A percentile compares a stretch with the other conserved stretches of the same genome.
Evolutionary conservation across 371 early-diverging fungal genomes (phyloP).

Genomic region (Mortierella polycephala): DNA sequence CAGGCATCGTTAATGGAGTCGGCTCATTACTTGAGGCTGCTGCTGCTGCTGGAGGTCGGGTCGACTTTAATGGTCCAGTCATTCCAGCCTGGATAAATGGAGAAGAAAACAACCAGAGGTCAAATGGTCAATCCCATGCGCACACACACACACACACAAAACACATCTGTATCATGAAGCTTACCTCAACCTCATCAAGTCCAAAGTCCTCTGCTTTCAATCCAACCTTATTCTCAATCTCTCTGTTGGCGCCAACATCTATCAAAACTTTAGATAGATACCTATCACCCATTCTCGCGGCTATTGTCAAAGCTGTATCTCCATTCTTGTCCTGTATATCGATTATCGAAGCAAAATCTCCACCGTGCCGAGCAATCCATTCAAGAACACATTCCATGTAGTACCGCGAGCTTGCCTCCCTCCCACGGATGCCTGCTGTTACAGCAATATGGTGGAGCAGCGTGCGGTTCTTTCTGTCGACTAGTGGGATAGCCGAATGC

Average conservation of each 20-base stretch:
- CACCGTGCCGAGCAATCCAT: slow-evolving; percentile 56
- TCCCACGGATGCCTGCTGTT: slow-evolving; percentile 68
- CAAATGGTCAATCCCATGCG: background rate
- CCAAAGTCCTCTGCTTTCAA: slow-evolving; percentile 72
- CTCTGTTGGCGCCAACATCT: slow-evolving; percentile 80
- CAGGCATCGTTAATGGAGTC: background rate
- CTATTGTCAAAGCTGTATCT: slow-evolving; percentile 92
- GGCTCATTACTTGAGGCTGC: background rate
- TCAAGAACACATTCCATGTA: slow-evolving; percentile 81
- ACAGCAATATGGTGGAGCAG: slow-evolving; percentile 90
- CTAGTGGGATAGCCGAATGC: slow-evolving; percentile 67
- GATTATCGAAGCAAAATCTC: slow-evolving; percentile 66
- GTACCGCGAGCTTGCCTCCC: slow-evolving; percentile 73
- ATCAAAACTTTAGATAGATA: slow-evolving; percentile 75
- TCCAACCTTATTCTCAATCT: slow-evolving; percentile 80
- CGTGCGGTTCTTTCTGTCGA: slow-evolving; percentile 79
- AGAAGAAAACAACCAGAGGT: background rate
- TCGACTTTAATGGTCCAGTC: background rate
- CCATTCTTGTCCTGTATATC: slow-evolving; percentile 83
- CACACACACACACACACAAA: too few species aligned
- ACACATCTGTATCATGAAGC: background rate
- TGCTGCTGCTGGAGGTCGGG: slow-evolving; percentile 3
- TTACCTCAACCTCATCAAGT: slow-evolving; percentile 47
- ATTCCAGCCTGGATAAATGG: slow-evolving; percentile 5
- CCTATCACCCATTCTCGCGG: slow-evolving; percentile 78